A percentile compares a stretch with the other conserved stretches of the same genome.
Evolutionary conservation across 2,329 filamentous ascomycete species (phyloP).

Genomic region (Cladosporium colombiae): DNA sequence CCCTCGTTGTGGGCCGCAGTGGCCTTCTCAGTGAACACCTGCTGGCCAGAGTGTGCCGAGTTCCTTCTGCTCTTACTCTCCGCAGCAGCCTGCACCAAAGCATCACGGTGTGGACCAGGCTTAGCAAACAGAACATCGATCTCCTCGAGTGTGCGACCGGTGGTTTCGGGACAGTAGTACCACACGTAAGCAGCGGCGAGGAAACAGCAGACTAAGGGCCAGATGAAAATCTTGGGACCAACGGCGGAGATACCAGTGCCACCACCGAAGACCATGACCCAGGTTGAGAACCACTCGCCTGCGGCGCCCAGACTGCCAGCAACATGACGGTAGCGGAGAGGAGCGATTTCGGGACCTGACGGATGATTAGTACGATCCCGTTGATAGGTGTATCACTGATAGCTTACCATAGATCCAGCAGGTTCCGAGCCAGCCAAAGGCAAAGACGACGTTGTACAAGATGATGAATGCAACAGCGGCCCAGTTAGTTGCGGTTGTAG

Average conservation of each 20-base stretch:
- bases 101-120: slow-evolving; percentile 9
- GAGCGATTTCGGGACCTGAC: slow-evolving; percentile 39
- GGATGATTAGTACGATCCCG: too few relatives aligned
- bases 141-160: slow-evolving; percentile 26
- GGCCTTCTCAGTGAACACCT: background rate
- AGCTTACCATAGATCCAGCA: slow-evolving; percentile 38
- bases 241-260: slow-evolving; percentile 38
- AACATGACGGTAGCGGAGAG: slow-evolving; percentile 40
- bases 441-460: slow-evolving; percentile 34
- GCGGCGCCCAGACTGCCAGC: slow-evolving; percentile 40
- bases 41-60: slow-evolving; percentile 3
- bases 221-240: slow-evolving; percentile 43
- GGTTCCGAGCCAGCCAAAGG: slow-evolving; percentile 37
- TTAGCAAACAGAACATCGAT: slow-evolving; percentile 27
- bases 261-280: slow-evolving; percentile 40
- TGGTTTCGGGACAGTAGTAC: slow-evolving; percentile 32
- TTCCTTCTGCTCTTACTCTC: slow-evolving; percentile 5
- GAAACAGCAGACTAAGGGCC: slow-evolving; percentile 39
- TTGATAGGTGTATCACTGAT: too few relatives aligned
- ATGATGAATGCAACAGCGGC: slow-evolving; percentile 33
- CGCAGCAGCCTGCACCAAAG: slow-evolving; percentile 2
- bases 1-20: background rate
- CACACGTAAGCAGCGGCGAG: slow-evolving; percentile 31
- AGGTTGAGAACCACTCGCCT: slow-evolving; percentile 42
- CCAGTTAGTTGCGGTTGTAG: slow-evolving; percentile 30